These are phyloP conservation scores for Mucor racemosus DNA, from an alignment of 371 early-diverging fungal genomes.

Conservation along the genomic window DNA sequence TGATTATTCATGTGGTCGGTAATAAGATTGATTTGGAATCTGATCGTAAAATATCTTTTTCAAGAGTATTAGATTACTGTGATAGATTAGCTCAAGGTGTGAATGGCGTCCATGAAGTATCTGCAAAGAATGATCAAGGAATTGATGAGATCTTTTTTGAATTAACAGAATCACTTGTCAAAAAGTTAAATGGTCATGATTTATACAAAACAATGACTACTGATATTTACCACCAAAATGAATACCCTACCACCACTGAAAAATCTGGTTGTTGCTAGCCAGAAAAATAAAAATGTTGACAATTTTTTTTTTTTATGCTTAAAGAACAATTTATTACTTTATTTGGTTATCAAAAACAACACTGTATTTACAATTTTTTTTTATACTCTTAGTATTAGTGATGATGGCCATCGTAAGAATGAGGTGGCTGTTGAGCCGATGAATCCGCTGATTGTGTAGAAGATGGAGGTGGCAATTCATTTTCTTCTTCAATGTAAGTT, in stretches of 20 bases:
- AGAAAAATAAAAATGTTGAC: neutral
- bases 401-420: constrained; percentile 11
- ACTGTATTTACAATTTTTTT: neutral
- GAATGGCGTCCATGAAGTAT: constrained; percentile 61
- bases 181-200: constrained; percentile 18
- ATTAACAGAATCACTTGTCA: constrained; percentile 21
- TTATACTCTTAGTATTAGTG: neutral
- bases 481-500: constrained; percentile 10
- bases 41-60: constrained; percentile 52
- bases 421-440: constrained; percentile 8
- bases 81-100: constrained; percentile 37
- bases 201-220: constrained; percentile 14
- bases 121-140: constrained; percentile 60
- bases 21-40: constrained; percentile 71
- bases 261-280: constrained; percentile 23
- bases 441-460: neutral
- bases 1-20: constrained; percentile 72
- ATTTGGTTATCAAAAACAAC: constrained; percentile 2
- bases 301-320: neutral
- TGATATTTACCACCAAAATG: neutral
- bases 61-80: constrained; percentile 55
- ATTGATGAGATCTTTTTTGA: constrained; percentile 26
- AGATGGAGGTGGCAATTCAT: neutral
- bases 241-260: neutral
- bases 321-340: neutral